These are phyloP conservation scores for Protea cynaroides DNA, from an alignment of 164 flowering plant genomes.

Conservation along the genomic window DNA sequence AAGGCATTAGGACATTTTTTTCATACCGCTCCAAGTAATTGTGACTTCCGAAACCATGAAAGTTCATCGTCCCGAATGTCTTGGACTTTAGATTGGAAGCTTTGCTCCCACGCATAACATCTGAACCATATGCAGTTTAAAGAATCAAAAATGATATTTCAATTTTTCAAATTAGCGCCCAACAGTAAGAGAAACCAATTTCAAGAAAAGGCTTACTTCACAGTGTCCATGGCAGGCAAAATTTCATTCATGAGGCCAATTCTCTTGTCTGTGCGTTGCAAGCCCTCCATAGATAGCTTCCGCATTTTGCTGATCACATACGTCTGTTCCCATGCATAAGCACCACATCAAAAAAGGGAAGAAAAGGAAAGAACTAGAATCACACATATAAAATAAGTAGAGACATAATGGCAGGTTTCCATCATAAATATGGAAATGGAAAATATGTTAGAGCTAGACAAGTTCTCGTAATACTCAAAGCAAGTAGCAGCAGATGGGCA, in stretches of 20 bases:
- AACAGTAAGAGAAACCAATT: not conserved
- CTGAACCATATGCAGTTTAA: slow-evolving; percentile 33
- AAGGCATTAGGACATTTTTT: not conserved
- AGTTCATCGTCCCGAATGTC: slow-evolving; percentile 68
- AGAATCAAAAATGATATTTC: slow-evolving; percentile 9
- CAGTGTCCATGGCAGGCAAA: slow-evolving; percentile 98
- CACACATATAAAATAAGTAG: not conserved
- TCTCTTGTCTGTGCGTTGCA: slow-evolving; percentile 95
- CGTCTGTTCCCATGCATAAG: slow-evolving; percentile 42
- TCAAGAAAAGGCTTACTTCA: slow-evolving; percentile 55
- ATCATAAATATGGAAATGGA: too few relatives aligned
- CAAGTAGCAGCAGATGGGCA: too few relatives aligned
- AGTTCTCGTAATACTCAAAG: too few relatives aligned
- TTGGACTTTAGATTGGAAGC: slow-evolving; percentile 82
- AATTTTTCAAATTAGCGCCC: not conserved
- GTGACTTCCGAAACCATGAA: slow-evolving; percentile 85
- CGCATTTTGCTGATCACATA: slow-evolving; percentile 79
- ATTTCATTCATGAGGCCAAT: slow-evolving; percentile 98
- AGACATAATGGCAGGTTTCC: too few relatives aligned
- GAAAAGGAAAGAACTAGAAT: not conserved
- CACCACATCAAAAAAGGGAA: not conserved
- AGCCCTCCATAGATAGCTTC: slow-evolving; percentile 82
- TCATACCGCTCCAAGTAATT: slow-evolving; percentile 75
- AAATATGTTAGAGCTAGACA: too few relatives aligned
- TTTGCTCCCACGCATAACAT: slow-evolving; percentile 97